Conservation (phyloP, 768 basidiomycete species). For the Dacryopinax spathularia region DNA sequence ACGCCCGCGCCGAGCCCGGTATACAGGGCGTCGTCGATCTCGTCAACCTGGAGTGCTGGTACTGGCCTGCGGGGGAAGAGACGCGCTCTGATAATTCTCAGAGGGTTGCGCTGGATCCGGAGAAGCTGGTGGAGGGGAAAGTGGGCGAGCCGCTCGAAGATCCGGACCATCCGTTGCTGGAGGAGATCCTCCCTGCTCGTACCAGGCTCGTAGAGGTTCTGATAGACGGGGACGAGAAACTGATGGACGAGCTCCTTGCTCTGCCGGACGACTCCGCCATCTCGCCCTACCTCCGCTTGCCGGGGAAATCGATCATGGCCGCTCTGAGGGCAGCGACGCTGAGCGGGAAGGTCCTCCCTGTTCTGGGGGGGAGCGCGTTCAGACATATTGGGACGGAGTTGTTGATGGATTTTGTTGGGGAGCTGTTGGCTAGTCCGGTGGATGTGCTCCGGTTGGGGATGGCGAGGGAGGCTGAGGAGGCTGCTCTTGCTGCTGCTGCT, state of each 20-base stretch:
- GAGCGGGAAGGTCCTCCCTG: slow-evolving; percentile 52
- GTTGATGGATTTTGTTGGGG: slow-evolving; percentile 68
- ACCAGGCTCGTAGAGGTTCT: slow-evolving; percentile 60
- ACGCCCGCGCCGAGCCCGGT: slow-evolving; percentile 62
- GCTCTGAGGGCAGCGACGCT: slow-evolving; percentile 57
- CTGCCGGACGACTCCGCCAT: slow-evolving; percentile 35
- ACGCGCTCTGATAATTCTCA: slow-evolving; percentile 26
- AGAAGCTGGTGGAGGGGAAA: neutral
- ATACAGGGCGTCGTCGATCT: slow-evolving; percentile 75
- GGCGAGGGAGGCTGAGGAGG: slow-evolving; percentile 30
- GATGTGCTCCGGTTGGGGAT: slow-evolving; percentile 31
- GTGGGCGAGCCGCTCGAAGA: neutral
- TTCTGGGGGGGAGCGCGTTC: slow-evolving; percentile 70
- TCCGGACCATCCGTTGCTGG: slow-evolving; percentile 48
- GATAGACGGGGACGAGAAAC: slow-evolving; percentile 62
- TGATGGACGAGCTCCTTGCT: slow-evolving; percentile 58
- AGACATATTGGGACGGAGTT: slow-evolving; percentile 69
- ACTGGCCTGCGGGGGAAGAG: slow-evolving; percentile 44
- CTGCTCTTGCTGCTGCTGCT: slow-evolving; percentile 29
- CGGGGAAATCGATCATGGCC: slow-evolving; percentile 38
- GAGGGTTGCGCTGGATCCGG: neutral
- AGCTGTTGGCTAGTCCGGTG: slow-evolving; percentile 60
- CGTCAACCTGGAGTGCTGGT: slow-evolving; percentile 72
- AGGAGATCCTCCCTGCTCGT: slow-evolving; percentile 53
- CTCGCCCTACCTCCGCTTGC: slow-evolving; percentile 51